Conservation (phyloP, 148 eudicot genomes). For the Chenopodium berlandieri region DNA sequence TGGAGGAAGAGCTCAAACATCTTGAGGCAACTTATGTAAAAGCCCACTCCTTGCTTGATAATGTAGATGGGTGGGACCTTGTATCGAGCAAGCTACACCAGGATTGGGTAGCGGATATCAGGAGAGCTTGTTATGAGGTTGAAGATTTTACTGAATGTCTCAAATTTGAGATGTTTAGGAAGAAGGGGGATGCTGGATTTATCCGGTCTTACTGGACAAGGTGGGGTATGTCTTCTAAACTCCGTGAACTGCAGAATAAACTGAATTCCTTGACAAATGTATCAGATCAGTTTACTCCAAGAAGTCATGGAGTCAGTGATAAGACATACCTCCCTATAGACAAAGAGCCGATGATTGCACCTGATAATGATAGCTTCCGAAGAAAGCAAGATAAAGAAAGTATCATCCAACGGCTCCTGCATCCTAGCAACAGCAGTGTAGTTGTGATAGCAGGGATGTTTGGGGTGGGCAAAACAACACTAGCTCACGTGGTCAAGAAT, state of each 20-base stretch:
- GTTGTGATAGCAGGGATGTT: constrained; percentile 24
- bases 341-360: constrained; percentile 3
- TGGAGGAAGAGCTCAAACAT: constrained; percentile 17
- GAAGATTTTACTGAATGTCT: constrained; percentile 14
- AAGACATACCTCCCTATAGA: neutral
- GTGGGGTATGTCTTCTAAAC: constrained; percentile 9
- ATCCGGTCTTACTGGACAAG: constrained; percentile 10
- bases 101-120: constrained; percentile 21
- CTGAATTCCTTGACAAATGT: neutral
- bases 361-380: neutral
- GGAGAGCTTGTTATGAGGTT: constrained; percentile 21
- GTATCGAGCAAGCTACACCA: constrained; percentile 13
- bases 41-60: constrained; percentile 1
- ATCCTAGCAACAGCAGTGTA: neutral
- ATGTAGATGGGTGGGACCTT: constrained; percentile 25
- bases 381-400: too few species aligned
- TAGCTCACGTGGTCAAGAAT: constrained; percentile 20
- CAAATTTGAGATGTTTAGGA: constrained; percentile 1
- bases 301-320: neutral
- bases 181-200: constrained; percentile 7
- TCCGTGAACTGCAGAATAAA: constrained; percentile 8
- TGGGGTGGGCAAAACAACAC: constrained; percentile 18
- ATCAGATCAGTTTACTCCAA: constrained; percentile 2
- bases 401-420: neutral
- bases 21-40: constrained; percentile 15